Base-by-base conservation (phyloP, 2,329 filamentous ascomycete species). In the Xylaria arbuscula region DNA sequence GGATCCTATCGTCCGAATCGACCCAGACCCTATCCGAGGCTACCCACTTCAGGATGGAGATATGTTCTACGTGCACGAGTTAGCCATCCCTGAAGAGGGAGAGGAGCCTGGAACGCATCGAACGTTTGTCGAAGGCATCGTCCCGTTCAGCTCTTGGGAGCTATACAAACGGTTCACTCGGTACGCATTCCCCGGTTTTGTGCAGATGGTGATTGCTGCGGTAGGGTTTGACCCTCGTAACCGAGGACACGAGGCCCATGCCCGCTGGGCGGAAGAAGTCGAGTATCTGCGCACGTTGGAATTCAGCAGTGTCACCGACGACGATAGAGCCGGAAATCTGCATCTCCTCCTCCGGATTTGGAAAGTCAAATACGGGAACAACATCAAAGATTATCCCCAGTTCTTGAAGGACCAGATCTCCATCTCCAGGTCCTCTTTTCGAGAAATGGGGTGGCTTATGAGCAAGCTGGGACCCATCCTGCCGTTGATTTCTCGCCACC, bases 381-480 rank as follows among this genome's bases (percentile, higher is more conserved):
- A 50, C 3, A 7, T 2, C 8, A 34, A 4, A 0, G 15, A 24
- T 1, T 68, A 48, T 22, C 70, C 70, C 1, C 1, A 2, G 9
- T 70, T 70, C 19, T 19, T 69, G 10, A 38, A 36, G 38, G 3
- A 6, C 13, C 66, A 72, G 8, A 17, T 68, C 13, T 3, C 4
- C 2, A 38, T 1, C 3, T 62, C 68, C 1, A 68, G 51, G 4
- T 64, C 68, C 1, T 34, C 34, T n/a, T 59, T 68, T 13, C 38
- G 60, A 22, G 70, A 72, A 34, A 65, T 70, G 48, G 63, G 60
- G 1, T 69, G 61, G 61, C 53, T 71, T 4, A 65, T 71, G 56
- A 24, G n/a, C 24, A 55, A 57, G 19, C 38, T 69, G 6, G 51
- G 50, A 32, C 36, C 15, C n/a, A 40, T 50, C 2, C 13, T 22